Evolutionary conservation across 805 yeast genomes (phyloP), one percentile per base, ranked within the genome.

Genomic region (Saccharomycopsis fodiens): DNA sequence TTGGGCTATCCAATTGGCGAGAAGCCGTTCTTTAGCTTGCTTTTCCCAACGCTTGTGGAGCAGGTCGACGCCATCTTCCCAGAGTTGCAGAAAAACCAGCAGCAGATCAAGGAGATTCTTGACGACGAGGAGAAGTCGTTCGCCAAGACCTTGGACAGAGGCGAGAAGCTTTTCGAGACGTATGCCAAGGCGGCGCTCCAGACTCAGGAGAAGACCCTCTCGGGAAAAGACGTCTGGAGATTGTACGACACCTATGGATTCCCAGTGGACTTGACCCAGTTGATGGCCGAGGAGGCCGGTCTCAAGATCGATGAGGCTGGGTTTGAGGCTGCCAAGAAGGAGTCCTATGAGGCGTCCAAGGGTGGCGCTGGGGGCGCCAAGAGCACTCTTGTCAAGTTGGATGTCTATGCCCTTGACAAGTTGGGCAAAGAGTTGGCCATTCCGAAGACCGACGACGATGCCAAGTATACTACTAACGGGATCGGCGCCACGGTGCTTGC

Each of bases 201-300:
- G 58, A 74, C 83, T 23, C 82, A 84, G 39, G 77, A 75, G 52
- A 88, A 82, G 64, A 76, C 83, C 34, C 74, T 93, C 52, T 77
- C 85, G 41, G 99, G 99, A 63, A 82, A 77, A 58, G 97, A 91
- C 63, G 98, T 93, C 34, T 93, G 99, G 99, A 79, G 99, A 68
- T 73, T 93, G 57, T 93, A 93, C 59, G 99, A 93, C 59, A 93
- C 99, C 10, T 93, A 91, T 61, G 99, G 99, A 48, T 93, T 93
- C 84, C 99, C 99, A 32, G 97, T 88, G 47, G 99, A 93, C 67
- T 76, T 93, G 61, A 93, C 99, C 25, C 80, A 96, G 63, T 76
- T 93, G 62, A 93, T 93, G 99, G 98, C 98, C 39, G 97, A 91
- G 66, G 99, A 93, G 68, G 86, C 93, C 49, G 95, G 95, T 16